Conservation (phyloP, 2,329 filamentous ascomycete species). For the Fusarium incarnatum region DNA sequence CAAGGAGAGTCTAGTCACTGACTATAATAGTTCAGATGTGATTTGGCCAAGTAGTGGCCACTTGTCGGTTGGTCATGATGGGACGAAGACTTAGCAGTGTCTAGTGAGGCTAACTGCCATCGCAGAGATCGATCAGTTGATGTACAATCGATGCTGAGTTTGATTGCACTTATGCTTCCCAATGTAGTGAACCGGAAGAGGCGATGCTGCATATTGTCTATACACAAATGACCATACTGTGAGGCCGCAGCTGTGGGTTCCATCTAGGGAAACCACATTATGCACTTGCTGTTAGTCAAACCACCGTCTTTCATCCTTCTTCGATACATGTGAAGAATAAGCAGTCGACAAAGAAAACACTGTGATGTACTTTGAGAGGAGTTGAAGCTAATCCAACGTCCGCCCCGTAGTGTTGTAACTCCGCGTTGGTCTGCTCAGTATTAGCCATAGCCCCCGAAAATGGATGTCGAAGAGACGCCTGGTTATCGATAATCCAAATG, state of each 20-base stretch:
- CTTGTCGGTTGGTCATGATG: neutral
- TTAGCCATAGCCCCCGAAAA: neutral
- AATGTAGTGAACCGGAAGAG: no score
- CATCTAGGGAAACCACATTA: neutral
- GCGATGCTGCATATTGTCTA: neutral
- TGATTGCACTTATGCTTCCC: neutral
- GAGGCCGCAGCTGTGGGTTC: neutral
- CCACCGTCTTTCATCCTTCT: neutral
- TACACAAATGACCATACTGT: neutral
- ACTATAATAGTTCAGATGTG: neutral
- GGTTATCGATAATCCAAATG: neutral
- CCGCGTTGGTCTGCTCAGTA: neutral
- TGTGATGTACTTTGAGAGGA: neutral
- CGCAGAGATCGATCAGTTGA: neutral
- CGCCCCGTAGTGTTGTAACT: neutral
- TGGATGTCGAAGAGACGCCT: neutral
- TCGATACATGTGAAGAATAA: neutral
- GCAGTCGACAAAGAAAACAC: neutral
- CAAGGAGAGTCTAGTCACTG: neutral
- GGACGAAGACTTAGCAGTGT: neutral
- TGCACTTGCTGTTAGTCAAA: neutral
- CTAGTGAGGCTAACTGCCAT: neutral
- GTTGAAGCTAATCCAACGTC: neutral
- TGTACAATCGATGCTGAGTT: neutral
- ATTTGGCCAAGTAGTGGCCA: neutral